Conservation (phyloP, 2,329 filamentous ascomycete genomes). For the Aspergillus sp. region DNA sequence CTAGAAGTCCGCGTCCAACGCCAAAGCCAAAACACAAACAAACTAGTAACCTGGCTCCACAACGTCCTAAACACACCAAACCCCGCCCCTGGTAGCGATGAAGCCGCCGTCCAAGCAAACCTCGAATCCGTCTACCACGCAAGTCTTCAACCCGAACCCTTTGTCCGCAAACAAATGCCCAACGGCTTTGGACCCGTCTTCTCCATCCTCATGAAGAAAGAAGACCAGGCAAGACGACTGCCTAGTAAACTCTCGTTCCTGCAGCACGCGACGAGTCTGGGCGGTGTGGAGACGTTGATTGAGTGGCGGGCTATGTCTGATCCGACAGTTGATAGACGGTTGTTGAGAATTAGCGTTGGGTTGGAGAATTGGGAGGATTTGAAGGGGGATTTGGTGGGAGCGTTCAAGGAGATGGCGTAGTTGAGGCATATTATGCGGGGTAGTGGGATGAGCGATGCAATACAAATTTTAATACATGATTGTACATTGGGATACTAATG, state of each 20-base stretch:
- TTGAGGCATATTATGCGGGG: neutral
- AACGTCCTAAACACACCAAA: conserved; percentile 38
- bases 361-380: conserved; percentile 84
- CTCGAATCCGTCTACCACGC: conserved; percentile 66
- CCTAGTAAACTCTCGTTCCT: conserved; percentile 77
- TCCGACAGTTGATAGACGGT: conserved; percentile 57
- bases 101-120: conserved; percentile 43
- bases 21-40: conserved; percentile 65
- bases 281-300: conserved; percentile 90
- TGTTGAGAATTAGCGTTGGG: conserved; percentile 78
- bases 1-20: conserved; percentile 73
- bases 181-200: conserved; percentile 87
- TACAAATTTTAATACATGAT: no score
- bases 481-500: no score
- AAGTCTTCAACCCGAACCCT: conserved; percentile 66
- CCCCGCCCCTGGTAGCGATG: conserved; percentile 35
- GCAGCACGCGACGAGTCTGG: conserved; percentile 89
- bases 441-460: neutral
- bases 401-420: conserved; percentile 39
- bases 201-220: conserved; percentile 58
- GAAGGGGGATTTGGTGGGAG: conserved; percentile 63
- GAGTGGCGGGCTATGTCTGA: conserved; percentile 96
- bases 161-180: conserved; percentile 85
- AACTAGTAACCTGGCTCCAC: conserved; percentile 66
- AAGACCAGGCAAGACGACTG: conserved; percentile 57